Percentiles rank a stretch among this genome's conserved stretches.
Conservation (phyloP, 139 green algal genomes). For the Coelastrella sp. region DNA sequence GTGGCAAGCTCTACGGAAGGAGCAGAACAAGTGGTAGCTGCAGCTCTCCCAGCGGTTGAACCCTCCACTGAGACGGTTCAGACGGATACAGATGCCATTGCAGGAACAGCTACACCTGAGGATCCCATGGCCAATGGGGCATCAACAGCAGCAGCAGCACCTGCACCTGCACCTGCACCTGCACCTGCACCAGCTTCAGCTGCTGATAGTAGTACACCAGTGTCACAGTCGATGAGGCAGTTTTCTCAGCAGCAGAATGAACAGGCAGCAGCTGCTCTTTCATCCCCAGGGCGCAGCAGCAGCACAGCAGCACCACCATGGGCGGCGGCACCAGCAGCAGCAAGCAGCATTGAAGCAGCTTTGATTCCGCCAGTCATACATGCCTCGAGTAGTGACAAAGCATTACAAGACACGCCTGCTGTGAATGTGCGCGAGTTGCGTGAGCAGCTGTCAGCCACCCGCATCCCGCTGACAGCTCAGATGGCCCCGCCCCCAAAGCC, state of each 20-base stretch:
- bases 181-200: background rate
- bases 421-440: constrained; percentile 24
- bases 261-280: background rate
- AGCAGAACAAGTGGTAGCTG: no score
- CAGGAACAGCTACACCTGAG: no score
- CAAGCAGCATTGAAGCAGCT: background rate
- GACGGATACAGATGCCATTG: no score
- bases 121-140: no score
- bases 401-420: background rate
- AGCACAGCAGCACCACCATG: background rate
- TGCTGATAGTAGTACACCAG: background rate
- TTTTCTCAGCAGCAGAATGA: background rate
- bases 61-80: no score
- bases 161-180: background rate
- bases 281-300: background rate
- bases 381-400: background rate
- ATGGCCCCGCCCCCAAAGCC: background rate
- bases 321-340: background rate
- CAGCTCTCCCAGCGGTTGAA: no score
- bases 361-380: background rate
- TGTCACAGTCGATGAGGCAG: background rate
- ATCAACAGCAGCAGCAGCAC: no score
- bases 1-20: no score
- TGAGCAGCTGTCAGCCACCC: constrained; percentile 25
- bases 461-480: background rate